These are phyloP conservation scores for Rachicladosporium sp. DNA, from an alignment of 2,329 filamentous ascomycete species.

Conservation along the genomic window DNA sequence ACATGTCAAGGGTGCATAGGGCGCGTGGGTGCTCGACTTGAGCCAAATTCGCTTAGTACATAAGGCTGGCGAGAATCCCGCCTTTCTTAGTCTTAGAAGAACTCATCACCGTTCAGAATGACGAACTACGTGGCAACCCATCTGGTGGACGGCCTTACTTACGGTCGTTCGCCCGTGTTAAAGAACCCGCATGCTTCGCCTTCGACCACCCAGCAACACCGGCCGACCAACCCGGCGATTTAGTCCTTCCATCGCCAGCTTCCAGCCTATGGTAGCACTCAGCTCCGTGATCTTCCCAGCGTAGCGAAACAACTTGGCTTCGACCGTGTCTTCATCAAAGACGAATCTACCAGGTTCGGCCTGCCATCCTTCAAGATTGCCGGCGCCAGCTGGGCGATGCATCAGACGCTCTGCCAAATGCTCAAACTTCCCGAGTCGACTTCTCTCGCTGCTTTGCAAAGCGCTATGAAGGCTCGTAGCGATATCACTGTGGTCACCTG, in stretches of 20 bases:
- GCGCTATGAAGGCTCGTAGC: neutral
- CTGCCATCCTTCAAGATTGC: slow-evolving; percentile 67
- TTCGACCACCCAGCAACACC: slow-evolving; percentile 7
- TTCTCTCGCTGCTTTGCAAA: slow-evolving; percentile 31
- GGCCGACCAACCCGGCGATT: slow-evolving; percentile 9
- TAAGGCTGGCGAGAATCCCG: too few relatives aligned
- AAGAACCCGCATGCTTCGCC: too few relatives aligned
- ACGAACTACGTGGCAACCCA: too few relatives aligned
- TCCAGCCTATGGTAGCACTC: slow-evolving; percentile 43
- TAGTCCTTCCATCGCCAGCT: slow-evolving; percentile 43
- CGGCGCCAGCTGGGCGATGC: slow-evolving; percentile 60
- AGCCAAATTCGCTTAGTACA: too few relatives aligned
- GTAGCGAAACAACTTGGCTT: slow-evolving; percentile 47
- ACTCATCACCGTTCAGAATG: too few relatives aligned
- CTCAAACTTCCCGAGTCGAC: slow-evolving; percentile 32
- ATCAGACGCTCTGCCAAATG: slow-evolving; percentile 39
- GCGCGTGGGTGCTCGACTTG: too few relatives aligned
- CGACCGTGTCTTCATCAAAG: slow-evolving; percentile 49
- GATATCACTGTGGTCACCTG: slow-evolving; percentile 43
- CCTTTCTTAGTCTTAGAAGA: too few relatives aligned
- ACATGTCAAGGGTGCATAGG: too few relatives aligned
- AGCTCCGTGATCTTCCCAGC: slow-evolving; percentile 38
- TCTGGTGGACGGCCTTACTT: too few relatives aligned
- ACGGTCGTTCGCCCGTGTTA: too few relatives aligned
- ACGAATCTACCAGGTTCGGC: slow-evolving; percentile 54